Percentiles rank a stretch among this genome's conserved stretches.
Evolutionary conservation across 1,139 yeast genomes (phyloP).

Genomic region (Komagataea norvegica): DNA sequence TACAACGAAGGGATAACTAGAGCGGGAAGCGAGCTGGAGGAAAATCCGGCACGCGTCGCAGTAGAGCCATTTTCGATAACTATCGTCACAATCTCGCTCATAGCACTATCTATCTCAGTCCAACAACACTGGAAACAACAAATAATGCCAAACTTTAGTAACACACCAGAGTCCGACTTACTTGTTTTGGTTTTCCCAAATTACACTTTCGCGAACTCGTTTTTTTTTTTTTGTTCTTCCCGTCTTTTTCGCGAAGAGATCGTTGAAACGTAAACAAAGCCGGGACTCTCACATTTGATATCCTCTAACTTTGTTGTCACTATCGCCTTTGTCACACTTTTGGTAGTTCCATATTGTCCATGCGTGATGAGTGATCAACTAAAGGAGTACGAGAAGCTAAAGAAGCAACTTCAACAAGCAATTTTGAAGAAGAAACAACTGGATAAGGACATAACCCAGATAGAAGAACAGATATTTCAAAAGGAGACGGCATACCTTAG

Average conservation of each 20-base stretch:
- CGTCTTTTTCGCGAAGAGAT: too few species aligned
- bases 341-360: neutral
- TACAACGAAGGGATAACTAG: conserved; percentile 56
- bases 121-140: too few species aligned
- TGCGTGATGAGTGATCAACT: conserved; percentile 16
- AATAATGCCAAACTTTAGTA: too few species aligned
- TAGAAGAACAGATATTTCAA: conserved; percentile 81
- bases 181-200: too few species aligned
- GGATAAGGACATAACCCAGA: conserved; percentile 52
- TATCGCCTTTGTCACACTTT: too few species aligned
- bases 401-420: conserved; percentile 62
- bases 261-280: too few species aligned
- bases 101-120: neutral
- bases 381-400: conserved; percentile 64
- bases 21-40: conserved; percentile 60
- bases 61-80: conserved; percentile 68
- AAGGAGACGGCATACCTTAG: conserved; percentile 76
- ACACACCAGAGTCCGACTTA: too few species aligned
- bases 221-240: neutral
- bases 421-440: conserved; percentile 60
- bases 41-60: conserved; percentile 66
- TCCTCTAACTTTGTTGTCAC: too few species aligned
- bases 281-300: too few species aligned
- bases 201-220: neutral
- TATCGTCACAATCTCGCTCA: conserved; percentile 44